A percentile compares a stretch with the other conserved stretches of the same genome.
phyloP scores from a whole-genome alignment of 768 basidiomycete genomes.

The Pleurotus tuber-regium region DNA sequence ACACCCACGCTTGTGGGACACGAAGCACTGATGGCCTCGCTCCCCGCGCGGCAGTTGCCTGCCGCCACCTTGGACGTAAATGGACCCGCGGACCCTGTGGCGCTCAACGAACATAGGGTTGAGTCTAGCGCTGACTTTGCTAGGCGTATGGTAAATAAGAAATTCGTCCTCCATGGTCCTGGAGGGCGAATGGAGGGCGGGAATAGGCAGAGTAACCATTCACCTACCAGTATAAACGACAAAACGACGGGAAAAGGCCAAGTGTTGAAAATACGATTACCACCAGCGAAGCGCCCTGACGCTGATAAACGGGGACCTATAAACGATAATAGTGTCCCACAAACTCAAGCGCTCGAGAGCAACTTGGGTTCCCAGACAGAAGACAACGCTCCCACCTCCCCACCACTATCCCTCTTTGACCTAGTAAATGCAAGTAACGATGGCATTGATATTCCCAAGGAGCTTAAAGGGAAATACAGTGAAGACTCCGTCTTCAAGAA shows the following conservation, averaged over 20 bases:
- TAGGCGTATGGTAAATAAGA: not conserved
- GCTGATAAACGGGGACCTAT: too few species aligned
- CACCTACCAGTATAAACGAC: not conserved
- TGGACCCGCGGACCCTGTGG: too few species aligned
- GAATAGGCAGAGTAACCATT: too few species aligned
- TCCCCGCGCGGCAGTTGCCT: not conserved
- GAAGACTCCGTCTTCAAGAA: slow-evolving; percentile 21
- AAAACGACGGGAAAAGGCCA: too few species aligned
- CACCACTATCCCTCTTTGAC: not conserved
- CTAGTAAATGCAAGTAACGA: not conserved
- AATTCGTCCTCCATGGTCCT: slow-evolving; percentile 13
- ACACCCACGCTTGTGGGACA: slow-evolving; percentile 15
- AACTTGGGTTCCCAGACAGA: not conserved
- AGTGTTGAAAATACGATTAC: too few species aligned
- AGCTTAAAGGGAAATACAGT: slow-evolving; percentile 12
- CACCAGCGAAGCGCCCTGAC: too few species aligned
- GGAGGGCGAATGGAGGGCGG: slow-evolving; percentile 14
- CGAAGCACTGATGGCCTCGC: slow-evolving; percentile 12
- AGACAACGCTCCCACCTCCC: not conserved
- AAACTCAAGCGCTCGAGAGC: too few species aligned
- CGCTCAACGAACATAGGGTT: not conserved
- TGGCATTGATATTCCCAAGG: slow-evolving; percentile 12
- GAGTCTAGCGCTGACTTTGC: slow-evolving; percentile 14
- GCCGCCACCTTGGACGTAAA: not conserved
- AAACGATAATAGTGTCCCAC: too few species aligned